Base-by-base conservation (phyloP, 1,284 basidiomycete species). In the Apiotrichum veenhuisii region DNA sequence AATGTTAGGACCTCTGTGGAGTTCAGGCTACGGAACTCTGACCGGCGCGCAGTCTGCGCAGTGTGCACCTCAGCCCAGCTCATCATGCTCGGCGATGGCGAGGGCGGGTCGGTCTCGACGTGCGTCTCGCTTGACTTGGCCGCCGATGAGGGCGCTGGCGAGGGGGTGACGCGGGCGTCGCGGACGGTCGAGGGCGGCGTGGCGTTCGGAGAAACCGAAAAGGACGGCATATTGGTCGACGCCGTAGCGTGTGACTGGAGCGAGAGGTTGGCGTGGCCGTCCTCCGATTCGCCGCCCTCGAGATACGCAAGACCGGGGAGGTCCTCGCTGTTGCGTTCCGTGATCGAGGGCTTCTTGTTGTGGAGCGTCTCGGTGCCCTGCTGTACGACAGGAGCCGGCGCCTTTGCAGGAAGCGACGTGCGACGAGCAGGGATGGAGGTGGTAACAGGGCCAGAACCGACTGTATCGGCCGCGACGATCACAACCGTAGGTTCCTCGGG, bases 41-140 rank as follows among this genome's bases (percentile, higher is more conserved):
- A 50, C 37, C 49, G 49, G 12, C 49, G 37, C 8, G 49, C 49
- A 14, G 49, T 50, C 49, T 50, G 49, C 8, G 49, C 49, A 8
- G 37, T 50, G 37, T 41, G 49, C 2, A 50, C 49, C 18, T 40
- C 49, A n/a, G 49, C 49, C 3, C 17, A 25, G 22, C 33, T 36
- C n/a, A 15, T 12, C 12, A 27, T 9, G 25, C 49, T 50, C 10
- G 49, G 49, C 23, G 37, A 30, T 5, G 49, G 49, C n/a, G 49
- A 50, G 12, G 49, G 37, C 2, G 49, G 49, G 9, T 40, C 46
- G 12, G 46, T 20, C 14, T 48, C 30, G n/a, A 46, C 20, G 44
- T 23, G 9, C 4, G 38, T 7, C 14, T 43, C 23, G 18, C 14
- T 26, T 4, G 23, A 9, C 42, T 27, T 27, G 14, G 3, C 17